Conservation (phyloP, 2,329 filamentous ascomycete species). For the Penicillium sp. region DNA sequence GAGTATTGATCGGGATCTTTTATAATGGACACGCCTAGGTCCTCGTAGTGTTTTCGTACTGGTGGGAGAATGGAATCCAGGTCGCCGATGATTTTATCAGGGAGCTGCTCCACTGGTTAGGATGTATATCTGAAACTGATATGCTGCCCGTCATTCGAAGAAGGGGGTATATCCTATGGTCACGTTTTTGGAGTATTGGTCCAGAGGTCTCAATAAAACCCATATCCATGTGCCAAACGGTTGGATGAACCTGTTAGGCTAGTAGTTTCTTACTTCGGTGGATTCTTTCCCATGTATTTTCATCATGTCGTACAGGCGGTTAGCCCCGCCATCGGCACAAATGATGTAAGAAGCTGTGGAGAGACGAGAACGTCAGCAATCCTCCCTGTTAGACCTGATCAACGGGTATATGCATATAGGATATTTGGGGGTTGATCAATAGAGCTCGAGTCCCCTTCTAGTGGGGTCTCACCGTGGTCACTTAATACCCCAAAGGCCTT, state of each 20-base stretch:
- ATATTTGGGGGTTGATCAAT: background rate
- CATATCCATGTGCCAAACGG: background rate
- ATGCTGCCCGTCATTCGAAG: background rate
- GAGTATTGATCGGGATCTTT: conserved; percentile 80
- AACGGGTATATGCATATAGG: background rate
- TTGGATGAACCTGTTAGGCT: background rate
- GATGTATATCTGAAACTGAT: background rate
- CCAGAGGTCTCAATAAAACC: background rate
- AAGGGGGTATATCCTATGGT: background rate
- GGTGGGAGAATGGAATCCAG: conserved; percentile 78
- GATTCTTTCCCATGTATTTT: conserved; percentile 37
- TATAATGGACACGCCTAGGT: conserved; percentile 66
- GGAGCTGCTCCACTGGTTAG: conserved; percentile 50
- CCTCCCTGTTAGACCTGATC: background rate
- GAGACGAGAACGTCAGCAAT: background rate
- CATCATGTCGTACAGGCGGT: conserved; percentile 68
- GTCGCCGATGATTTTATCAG: conserved; percentile 83
- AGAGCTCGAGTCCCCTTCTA: background rate
- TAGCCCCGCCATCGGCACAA: conserved; percentile 91
- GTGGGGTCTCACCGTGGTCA: conserved; percentile 40
- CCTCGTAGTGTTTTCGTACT: conserved; percentile 70
- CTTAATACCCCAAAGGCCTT: conserved; percentile 47
- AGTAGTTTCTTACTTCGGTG: conserved; percentile 39
- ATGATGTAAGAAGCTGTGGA: conserved; percentile 67
- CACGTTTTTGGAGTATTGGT: conserved; percentile 31